Evolutionary conservation across 495 filamentous ascomycete species (phyloP).

Genomic region (Chaetomium cochliodes): DNA sequence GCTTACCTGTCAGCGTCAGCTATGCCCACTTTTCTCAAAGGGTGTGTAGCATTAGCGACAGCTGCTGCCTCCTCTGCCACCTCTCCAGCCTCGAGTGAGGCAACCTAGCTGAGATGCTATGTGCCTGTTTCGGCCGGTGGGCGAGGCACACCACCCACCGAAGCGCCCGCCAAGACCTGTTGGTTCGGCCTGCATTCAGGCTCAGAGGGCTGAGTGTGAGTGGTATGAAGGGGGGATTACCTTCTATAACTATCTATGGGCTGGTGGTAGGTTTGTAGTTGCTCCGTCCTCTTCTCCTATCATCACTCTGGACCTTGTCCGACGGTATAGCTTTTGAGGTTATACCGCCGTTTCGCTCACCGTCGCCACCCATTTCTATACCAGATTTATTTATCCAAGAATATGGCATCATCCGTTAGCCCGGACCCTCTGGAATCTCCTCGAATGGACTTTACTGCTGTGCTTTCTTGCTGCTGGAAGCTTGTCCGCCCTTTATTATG

Average conservation of each 20-base stretch:
- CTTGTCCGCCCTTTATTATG: neutral
- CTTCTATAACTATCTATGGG: neutral
- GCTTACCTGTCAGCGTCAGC: too few relatives aligned
- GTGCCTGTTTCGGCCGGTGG: too few relatives aligned
- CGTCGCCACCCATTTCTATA: neutral
- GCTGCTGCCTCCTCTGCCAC: neutral
- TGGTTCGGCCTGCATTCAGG: conserved; percentile 6
- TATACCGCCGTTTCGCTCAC: neutral
- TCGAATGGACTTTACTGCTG: neutral
- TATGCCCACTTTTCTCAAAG: too few relatives aligned
- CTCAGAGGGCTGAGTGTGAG: neutral
- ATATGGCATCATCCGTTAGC: neutral
- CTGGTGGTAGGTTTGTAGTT: too few relatives aligned
- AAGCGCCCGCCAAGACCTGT: conserved; percentile 9
- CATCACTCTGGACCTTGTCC: too few relatives aligned
- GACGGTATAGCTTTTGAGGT: too few relatives aligned
- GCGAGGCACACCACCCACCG: neutral
- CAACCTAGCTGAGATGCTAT: too few relatives aligned
- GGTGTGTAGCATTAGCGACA: neutral
- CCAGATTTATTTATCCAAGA: neutral
- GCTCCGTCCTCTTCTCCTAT: too few relatives aligned
- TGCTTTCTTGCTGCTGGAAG: neutral
- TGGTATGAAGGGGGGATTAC: neutral
- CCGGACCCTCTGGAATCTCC: neutral
- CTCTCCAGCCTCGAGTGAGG: neutral